Base-by-base conservation (phyloP, 2,329 filamentous ascomycete species). In the Colletotrichum chlorophyti region DNA sequence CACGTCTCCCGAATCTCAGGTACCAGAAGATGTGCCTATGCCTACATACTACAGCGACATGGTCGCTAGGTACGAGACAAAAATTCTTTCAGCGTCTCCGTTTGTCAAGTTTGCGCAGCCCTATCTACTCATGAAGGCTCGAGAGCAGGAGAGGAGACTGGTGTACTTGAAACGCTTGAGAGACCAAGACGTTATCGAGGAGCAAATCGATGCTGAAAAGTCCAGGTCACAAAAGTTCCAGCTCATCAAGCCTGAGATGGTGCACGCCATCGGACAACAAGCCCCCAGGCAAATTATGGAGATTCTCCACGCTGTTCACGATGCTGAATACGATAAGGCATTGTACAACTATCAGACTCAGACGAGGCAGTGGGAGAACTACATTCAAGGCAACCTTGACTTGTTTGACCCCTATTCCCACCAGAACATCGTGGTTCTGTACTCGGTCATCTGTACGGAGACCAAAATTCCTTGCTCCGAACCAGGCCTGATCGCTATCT, bases 81-180 rank as follows among this genome's bases (percentile, higher is more conserved):
- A 94, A 69, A 90, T 99, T 40, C 78, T 99, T 6, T 99, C 96
- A 1, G 92, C 93, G 1, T 99, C 95, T 0, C 95, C 95, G 0
- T 98, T 97, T 69, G 95, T 99, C 64, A 94, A 92, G 68, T 99
- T 98, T 69, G 90, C 91, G 63, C 92, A 95, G 69, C 95, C 95
- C 1, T 96, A 98, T 72, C 83, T 98, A 21, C 82, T 99, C 32
- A 96, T 95, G 82, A 91, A 91, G 68, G 90, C 95, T 37, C 88
- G 95, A 46, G 93, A 97, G 70, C 90, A 97, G 69, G 95, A 99
- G 74, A 83, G 91, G 49, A 87, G 90, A 52, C 79, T 99, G 5
- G 84, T 90, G 2, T 92, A 96, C 69, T 81, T 97, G 43, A 94
- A 91, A 69, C 84, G 88, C 47, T 82, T 98, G 10, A 87, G 91